Evolutionary conservation across 202 grass and related monocot genomes (phyloP).

Genomic region (Panicum hallii): DNA sequence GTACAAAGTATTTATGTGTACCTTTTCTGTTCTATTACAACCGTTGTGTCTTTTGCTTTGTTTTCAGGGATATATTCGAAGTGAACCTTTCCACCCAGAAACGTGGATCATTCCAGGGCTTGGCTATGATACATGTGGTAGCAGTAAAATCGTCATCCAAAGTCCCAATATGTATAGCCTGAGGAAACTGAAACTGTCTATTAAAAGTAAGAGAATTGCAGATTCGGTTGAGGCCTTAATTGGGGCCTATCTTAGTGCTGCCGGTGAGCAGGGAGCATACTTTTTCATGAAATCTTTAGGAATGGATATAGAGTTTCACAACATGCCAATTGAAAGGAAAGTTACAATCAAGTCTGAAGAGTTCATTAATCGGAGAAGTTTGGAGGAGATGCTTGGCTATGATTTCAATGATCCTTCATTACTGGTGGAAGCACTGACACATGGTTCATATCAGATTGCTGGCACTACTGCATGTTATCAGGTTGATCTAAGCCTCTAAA

Average conservation of each 20-base stretch:
- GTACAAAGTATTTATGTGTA: neutral
- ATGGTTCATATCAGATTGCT: conserved; percentile 69
- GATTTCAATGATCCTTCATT: conserved; percentile 58
- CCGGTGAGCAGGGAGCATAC: conserved; percentile 67
- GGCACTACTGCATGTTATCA: conserved; percentile 68
- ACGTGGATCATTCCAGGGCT: conserved; percentile 66
- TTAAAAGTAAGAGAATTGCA: conserved; percentile 79
- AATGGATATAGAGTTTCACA: conserved; percentile 60
- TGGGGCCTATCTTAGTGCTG: conserved; percentile 60
- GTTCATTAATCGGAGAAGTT: conserved; percentile 52
- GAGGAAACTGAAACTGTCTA: conserved; percentile 40
- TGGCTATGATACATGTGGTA: conserved; percentile 24
- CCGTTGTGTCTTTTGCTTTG: conserved; percentile 14
- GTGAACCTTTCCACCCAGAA: conserved; percentile 58
- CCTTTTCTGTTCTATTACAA: neutral
- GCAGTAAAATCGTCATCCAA: conserved; percentile 22
- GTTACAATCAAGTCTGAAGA: conserved; percentile 35
- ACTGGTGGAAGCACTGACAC: conserved; percentile 80
- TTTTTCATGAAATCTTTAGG: conserved; percentile 66
- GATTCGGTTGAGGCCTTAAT: conserved; percentile 80
- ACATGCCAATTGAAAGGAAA: conserved; percentile 47
- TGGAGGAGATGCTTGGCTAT: conserved; percentile 61
- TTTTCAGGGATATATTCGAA: conserved; percentile 72
- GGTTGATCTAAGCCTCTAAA: conserved; percentile 44
- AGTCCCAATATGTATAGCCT: conserved; percentile 38